Conservation (phyloP, 75 land plant genomes). For the Pinus tabuliformis region DNA sequence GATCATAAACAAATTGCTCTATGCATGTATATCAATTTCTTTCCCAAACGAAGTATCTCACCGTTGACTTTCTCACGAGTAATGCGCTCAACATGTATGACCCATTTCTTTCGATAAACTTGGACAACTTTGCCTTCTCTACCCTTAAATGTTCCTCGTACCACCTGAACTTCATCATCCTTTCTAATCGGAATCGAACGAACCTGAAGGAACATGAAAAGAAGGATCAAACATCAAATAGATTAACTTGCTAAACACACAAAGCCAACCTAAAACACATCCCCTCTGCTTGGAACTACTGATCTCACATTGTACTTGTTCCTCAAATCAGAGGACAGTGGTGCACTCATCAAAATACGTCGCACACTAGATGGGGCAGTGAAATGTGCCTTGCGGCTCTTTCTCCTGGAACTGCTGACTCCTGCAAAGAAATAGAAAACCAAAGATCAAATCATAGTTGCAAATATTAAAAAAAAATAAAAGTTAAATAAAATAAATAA, state of each 20-base stretch:
- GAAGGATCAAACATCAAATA: not conserved
- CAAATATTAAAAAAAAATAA: too few species aligned
- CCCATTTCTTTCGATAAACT: constrained; percentile 35
- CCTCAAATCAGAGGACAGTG: constrained; percentile 31
- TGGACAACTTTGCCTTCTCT: constrained; percentile 33
- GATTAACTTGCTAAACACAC: not conserved
- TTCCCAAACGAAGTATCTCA: not conserved
- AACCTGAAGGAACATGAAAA: not conserved
- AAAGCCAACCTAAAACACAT: not conserved
- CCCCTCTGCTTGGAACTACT: not conserved
- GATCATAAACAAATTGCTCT: not conserved
- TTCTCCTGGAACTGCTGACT: constrained; percentile 28
- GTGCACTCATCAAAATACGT: constrained; percentile 40
- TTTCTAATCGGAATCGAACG: constrained; percentile 38
- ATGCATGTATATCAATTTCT: not conserved
- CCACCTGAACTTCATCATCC: constrained; percentile 41
- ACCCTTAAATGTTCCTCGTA: constrained; percentile 33
- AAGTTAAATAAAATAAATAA: too few species aligned
- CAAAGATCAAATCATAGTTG: too few species aligned
- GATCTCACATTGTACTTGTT: constrained; percentile 27
- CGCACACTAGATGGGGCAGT: constrained; percentile 39
- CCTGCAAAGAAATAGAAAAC: not conserved
- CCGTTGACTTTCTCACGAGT: constrained; percentile 30
- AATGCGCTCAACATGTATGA: constrained; percentile 35
- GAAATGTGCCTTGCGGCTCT: constrained; percentile 44